phyloP scores from a whole-genome alignment of 2,329 filamentous ascomycete species.

The Rhexocercosporidium sp. region DNA sequence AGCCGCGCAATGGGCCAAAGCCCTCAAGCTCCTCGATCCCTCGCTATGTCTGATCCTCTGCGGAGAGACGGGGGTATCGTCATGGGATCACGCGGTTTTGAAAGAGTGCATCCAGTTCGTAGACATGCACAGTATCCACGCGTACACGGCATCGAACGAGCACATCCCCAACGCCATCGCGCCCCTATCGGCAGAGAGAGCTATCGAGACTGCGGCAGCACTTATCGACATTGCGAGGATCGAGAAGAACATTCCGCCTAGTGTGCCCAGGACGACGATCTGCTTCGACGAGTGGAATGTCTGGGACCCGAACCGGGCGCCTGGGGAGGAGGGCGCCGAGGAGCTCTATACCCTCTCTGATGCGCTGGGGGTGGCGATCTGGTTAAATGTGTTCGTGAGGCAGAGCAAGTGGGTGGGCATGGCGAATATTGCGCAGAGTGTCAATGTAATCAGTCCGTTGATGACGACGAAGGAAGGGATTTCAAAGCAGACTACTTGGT shows the following conservation, averaged over 20 bases:
- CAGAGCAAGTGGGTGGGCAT: slow-evolving; percentile 67
- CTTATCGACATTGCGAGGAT: slow-evolving; percentile 68
- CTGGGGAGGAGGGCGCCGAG: slow-evolving; percentile 66
- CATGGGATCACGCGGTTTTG: slow-evolving; percentile 68
- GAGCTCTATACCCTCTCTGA: slow-evolving; percentile 68
- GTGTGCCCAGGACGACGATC: slow-evolving; percentile 56
- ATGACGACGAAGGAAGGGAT: slow-evolving; percentile 65
- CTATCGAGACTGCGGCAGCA: slow-evolving; percentile 64
- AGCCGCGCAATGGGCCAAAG: slow-evolving; percentile 63
- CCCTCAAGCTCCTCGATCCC: slow-evolving; percentile 63
- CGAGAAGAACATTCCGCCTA: slow-evolving; percentile 52
- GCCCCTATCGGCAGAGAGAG: slow-evolving; percentile 66
- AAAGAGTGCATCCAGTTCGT: slow-evolving; percentile 64
- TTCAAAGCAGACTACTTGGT: slow-evolving; percentile 69
- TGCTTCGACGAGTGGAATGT: slow-evolving; percentile 77
- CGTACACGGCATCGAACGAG: slow-evolving; percentile 57
- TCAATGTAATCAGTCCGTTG: slow-evolving; percentile 71
- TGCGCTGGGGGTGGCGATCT: slow-evolving; percentile 65
- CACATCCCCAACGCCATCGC: slow-evolving; percentile 59
- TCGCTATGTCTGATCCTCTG: slow-evolving; percentile 66
- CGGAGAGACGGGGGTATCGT: slow-evolving; percentile 63
- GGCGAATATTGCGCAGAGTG: slow-evolving; percentile 70
- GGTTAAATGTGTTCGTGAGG: slow-evolving; percentile 68
- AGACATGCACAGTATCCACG: slow-evolving; percentile 72
- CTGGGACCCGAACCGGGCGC: slow-evolving; percentile 67